phyloP scores from a whole-genome alignment of 2,329 filamentous ascomycete genomes.

The Tolypocladium guangdongense region DNA sequence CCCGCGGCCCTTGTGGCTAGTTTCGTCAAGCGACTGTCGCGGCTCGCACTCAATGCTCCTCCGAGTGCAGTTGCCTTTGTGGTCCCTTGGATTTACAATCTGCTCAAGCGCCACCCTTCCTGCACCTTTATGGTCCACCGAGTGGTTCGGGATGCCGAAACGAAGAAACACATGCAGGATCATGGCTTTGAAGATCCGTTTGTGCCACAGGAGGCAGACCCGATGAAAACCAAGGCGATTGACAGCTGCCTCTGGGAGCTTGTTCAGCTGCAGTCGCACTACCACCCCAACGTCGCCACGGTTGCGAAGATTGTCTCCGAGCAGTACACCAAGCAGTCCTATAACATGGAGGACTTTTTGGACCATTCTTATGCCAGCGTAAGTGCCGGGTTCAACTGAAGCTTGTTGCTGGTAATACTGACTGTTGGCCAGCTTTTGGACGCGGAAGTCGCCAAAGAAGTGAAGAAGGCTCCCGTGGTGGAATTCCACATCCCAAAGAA shows the following conservation, averaged over 20 bases:
- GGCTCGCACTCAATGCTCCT: constrained; percentile 76
- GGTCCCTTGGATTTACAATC: constrained; percentile 90
- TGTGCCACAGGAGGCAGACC: constrained; percentile 62
- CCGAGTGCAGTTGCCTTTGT: constrained; percentile 82
- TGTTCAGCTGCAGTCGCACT: constrained; percentile 81
- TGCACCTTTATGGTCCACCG: constrained; percentile 97
- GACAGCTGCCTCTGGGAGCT: constrained; percentile 95
- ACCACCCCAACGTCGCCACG: constrained; percentile 92
- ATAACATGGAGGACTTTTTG: constrained; percentile 93
- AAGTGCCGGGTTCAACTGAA: constrained; percentile 24
- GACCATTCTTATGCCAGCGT: constrained; percentile 84
- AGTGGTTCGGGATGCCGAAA: constrained; percentile 46
- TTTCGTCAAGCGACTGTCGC: constrained; percentile 87
- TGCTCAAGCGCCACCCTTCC: constrained; percentile 77
- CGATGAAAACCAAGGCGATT: constrained; percentile 75
- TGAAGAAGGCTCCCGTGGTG: constrained; percentile 79
- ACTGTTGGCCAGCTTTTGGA: constrained; percentile 55
- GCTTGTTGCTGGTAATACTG: not conserved
- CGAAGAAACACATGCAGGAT: constrained; percentile 48
- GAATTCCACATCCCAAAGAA: constrained; percentile 91
- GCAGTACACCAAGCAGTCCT: constrained; percentile 92
- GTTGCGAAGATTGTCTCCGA: constrained; percentile 89
- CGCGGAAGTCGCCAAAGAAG: constrained; percentile 68
- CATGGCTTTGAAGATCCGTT: constrained; percentile 64
- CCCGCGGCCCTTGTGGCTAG: constrained; percentile 84